Evolutionary conservation across 2,329 filamentous ascomycete species (phyloP), one percentile per base, ranked within the genome.

Genomic region (Alternaria sp.): DNA sequence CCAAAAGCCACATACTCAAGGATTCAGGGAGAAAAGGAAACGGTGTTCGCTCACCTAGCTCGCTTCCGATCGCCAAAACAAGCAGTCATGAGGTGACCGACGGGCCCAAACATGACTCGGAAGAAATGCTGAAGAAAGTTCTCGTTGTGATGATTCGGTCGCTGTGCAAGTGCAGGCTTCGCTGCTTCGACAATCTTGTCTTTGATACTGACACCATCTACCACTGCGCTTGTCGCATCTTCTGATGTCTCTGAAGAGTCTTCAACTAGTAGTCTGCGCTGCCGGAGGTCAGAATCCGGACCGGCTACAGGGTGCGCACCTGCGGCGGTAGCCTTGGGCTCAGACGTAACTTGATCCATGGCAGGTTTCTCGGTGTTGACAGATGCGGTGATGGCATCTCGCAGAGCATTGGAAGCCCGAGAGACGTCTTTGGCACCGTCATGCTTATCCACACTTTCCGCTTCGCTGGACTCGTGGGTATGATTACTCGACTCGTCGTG

Each of bases 1-100:
- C 50, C 30, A 43, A 13, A 26, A 60, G 51, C 21, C 36, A 47
- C 49, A 54, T 55, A 56, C 57, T 54, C 57, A 49, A 25, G 43
- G 9, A 21, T 45, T 7, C 23, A 12, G 25, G 12, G 21, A 28
- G 11, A 40, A 17, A 51, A 58, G 50, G 43, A 58, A 57, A 55
- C 21, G n/a, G 44, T 32, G 13, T 26, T 47, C 28, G 58, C 73
- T 74, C 62, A 74, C 73, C 71, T 71, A 23, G 68, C 70, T 61
- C 67, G 65, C 66, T 73, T 73, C 55, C 65, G 62, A 36, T 65
- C 67, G 23, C 66, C 64, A 36, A 69, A 57, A 59, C 64, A 70
- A 45, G 65, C 59, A 26, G 62, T 58, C 49, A 72, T 32, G 46
- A 71, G 57, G 57, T 62, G 64, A 44, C 62, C 60, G 17, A 68